A percentile compares a stretch with the other conserved stretches of the same genome.
Evolutionary conservation across 345 rosid genomes (phyloP).

Genomic region (Gossypium sturtianum): DNA sequence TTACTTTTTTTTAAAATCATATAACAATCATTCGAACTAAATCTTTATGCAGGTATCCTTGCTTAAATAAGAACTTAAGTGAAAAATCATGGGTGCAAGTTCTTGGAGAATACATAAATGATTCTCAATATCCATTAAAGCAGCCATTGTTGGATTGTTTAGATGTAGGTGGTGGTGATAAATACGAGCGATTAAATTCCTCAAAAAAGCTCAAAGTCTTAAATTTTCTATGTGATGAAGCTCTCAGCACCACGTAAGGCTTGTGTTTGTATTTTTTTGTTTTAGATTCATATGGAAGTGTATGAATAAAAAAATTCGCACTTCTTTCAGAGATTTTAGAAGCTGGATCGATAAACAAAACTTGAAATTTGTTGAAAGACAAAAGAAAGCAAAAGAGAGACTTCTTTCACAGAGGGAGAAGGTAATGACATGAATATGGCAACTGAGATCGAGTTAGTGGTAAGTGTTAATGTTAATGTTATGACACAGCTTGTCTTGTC

Average conservation of each 20-base stretch:
- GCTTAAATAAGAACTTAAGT: background rate
- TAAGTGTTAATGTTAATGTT: background rate
- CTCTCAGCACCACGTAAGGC: constrained; percentile 32
- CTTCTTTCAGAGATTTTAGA: constrained; percentile 17
- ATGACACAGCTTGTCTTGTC: background rate
- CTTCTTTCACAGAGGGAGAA: constrained; percentile 13
- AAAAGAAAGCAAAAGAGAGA: constrained; percentile 1
- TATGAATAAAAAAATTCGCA: background rate
- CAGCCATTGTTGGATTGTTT: constrained; percentile 14
- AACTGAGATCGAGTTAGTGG: background rate
- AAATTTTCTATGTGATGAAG: constrained; percentile 51
- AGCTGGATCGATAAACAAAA: constrained; percentile 15
- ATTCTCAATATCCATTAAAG: constrained; percentile 12
- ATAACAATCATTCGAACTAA: background rate
- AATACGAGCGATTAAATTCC: constrained; percentile 27
- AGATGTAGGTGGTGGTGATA: constrained; percentile 14
- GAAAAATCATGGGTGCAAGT: constrained; percentile 18
- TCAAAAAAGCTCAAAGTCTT: constrained; percentile 36
- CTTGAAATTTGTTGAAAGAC: constrained; percentile 12
- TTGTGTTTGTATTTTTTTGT: background rate
- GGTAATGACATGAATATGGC: constrained; percentile 6
- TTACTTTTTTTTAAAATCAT: constrained; percentile 2
- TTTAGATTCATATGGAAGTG: background rate
- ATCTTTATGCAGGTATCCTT: constrained; percentile 11
- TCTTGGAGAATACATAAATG: constrained; percentile 18